Evolutionary conservation across 208 protist species (phyloP), one percentile per base, ranked within the genome.

Genomic region (Trypanosoma caninum): DNA sequence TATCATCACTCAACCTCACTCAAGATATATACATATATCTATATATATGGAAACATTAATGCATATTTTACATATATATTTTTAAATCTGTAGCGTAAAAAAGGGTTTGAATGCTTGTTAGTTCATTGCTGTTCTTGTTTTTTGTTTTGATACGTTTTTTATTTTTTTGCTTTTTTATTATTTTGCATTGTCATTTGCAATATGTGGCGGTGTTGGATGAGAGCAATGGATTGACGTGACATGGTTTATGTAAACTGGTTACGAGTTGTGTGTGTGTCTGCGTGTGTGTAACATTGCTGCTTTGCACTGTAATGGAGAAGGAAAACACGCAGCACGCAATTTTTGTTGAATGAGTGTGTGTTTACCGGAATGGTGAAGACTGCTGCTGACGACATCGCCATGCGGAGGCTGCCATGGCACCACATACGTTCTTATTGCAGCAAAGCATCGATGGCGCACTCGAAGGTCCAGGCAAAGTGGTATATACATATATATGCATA

Each of bases 281-380:
- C 41, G 67, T 77, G 0, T 45, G 67, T 72, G 25, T 75, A 51
- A 33, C 84, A 78, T 65, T 55, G 41, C 18, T 74, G 9, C 82
- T 80, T 34, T 82, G 78, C 52, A 87, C 78, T 46, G 30, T 81
- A 28, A 84, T 88, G 50, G 81, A 81, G n/a, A 81, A 91, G 47
- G 84, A 91, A 56, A 69, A 60, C 40, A 91, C 84, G 11, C 74
- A 78, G 0, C 66, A 88, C 33, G 50, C 38, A 3, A 31, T 27
- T 11, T 35, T 54, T 34, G 7, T 63, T 30, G 45, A 55, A 23
- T 33, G 33, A 2, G 57, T 46, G 44, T 30, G n/a, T 25, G 20
- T 3, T 11, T 20, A 23, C 20, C 6, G 2, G 23, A 31, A 3
- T 25, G 8, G 9, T n/a, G 13, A 41, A 7, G 18, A 14, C 28